Base-by-base conservation (phyloP, 305 asterid genomes). In the Solanum hybrid region DNA sequence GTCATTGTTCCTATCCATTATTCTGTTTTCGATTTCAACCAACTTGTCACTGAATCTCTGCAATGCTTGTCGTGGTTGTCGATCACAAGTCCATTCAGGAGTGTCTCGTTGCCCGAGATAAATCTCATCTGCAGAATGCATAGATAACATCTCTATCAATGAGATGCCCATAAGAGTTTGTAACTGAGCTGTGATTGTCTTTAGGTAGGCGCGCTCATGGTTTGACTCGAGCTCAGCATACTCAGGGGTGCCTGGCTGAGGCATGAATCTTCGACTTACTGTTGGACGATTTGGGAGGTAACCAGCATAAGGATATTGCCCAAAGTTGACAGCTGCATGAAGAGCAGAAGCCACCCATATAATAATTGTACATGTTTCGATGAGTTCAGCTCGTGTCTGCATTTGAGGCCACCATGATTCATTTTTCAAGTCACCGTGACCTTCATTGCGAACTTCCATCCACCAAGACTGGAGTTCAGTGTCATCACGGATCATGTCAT, bases 301-400 rank as follows among this genome's bases (percentile, higher is more conserved):
- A 22, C 99, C 99, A 1, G 97, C 99, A 77, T 96, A 97, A 85
- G 98, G 94, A 78, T 97, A 96, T 69, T 95, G 99, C 15, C 98
- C 99, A 29, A 95, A 97, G 34, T 97, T 96, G 24, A 97, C 96
- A 0, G 99, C 99, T 31, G 99, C 99, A 15, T 97, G 99, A 78
- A 97, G 99, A 87, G 99, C 99, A 10, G 99, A 95, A 36, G 99
- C 98, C 11, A 95, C 92, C 99, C 99, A 97, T 79, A 97, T 95
- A 85, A 95, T 93, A 26, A 89, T 95, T 6, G 98, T 94, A 93
- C 99, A 97, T 11, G 95, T 71, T 17, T 95, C 88, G 37, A 93
- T 71, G 78, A 96, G 98, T 22, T 96, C 98, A 14, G 76, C 87
- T 29, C 14, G 88, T 19, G 96, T 95, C 89, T 94, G 92, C 99